A percentile compares a stretch with the other conserved stretches of the same genome.
Evolutionary conservation across 257 asterid species (phyloP).

Genomic region (Solanum piurae): DNA sequence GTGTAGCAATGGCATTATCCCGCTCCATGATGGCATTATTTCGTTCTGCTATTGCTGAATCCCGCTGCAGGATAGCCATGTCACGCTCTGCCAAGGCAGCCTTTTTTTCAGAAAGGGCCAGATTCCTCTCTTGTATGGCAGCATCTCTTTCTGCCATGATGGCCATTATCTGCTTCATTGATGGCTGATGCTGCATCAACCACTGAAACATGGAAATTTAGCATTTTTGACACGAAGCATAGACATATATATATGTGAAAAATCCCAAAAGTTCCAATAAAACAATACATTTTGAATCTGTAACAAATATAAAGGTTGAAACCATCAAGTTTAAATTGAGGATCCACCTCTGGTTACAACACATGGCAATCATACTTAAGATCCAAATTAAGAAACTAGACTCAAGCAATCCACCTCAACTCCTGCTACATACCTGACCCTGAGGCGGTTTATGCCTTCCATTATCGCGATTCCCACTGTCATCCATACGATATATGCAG

Average conservation of each 20-base stretch:
- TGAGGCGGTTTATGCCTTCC: slow-evolving; percentile 82
- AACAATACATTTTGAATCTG: not conserved
- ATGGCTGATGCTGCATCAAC: slow-evolving; percentile 94
- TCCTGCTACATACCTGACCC: slow-evolving; percentile 51
- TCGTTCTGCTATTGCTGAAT: slow-evolving; percentile 74
- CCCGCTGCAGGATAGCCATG: slow-evolving; percentile 78
- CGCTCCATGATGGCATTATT: slow-evolving; percentile 80
- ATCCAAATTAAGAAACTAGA: not conserved
- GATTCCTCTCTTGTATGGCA: slow-evolving; percentile 83
- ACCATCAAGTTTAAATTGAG: not conserved
- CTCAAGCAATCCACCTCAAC: not conserved
- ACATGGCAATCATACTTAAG: not conserved
- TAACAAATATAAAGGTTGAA: not conserved
- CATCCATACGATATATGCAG: slow-evolving; percentile 48
- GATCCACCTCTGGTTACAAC: not conserved
- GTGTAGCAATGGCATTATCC: slow-evolving; percentile 81
- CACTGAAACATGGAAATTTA: slow-evolving; percentile 39
- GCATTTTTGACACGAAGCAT: not conserved
- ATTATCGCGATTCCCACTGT: slow-evolving; percentile 71
- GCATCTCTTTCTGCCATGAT: slow-evolving; percentile 94
- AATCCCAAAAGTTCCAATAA: not conserved
- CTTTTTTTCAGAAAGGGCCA: slow-evolving; percentile 87
- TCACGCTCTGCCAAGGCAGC: slow-evolving; percentile 88
- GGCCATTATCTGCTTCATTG: slow-evolving; percentile 93
- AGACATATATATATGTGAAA: not conserved